A percentile compares a stretch with the other conserved stretches of the same genome.
These are phyloP conservation scores for maize (Zea mays) DNA, from an alignment of 176 grass and related monocot species.

Conservation along the genomic window Zm-B73-REFERENCE-NAM-5.0 NC_050105.1:134665501-134666000, in stretches of 20 bases:
- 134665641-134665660: slow-evolving; percentile 52
- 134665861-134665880: background rate
- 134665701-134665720: background rate
- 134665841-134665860: slow-evolving; percentile 25
- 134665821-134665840: slow-evolving; percentile 52
- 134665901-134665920: no score
- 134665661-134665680: background rate
- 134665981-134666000: no score
- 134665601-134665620: slow-evolving; percentile 62
- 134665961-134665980: no score
- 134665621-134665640: slow-evolving; percentile 64
- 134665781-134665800: slow-evolving; percentile 51
- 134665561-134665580: slow-evolving; percentile 35
- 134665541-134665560: background rate
- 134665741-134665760: slow-evolving; percentile 47
- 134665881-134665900: no score
- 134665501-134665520: background rate
- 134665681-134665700: background rate
- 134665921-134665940: no score
- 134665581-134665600: slow-evolving; percentile 60
- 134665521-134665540: background rate
- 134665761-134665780: slow-evolving; percentile 39
- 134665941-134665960: no score
- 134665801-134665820: slow-evolving; percentile 55
- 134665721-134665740: slow-evolving; percentile 1